Evolutionary conservation across 2,329 filamentous ascomycete genomes (phyloP), one percentile per base, ranked within the genome.

Genomic region (Pseudogymnoascus sp.): DNA sequence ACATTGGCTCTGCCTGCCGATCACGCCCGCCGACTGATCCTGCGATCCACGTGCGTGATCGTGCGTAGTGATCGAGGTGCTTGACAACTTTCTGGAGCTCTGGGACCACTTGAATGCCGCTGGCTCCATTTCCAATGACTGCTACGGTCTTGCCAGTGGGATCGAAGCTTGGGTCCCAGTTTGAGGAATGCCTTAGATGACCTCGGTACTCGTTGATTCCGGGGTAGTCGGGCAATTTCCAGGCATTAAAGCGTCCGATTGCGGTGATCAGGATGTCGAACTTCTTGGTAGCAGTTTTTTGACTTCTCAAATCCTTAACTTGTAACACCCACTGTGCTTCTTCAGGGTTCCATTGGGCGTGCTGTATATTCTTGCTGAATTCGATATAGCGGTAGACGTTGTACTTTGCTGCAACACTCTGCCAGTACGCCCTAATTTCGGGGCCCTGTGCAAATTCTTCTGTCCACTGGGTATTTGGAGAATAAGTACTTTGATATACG

Each of bases 381-480:
- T 79, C 78, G 1, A 84, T 73, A 59, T 81, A 79, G 34, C 81
- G 75, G 68, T 88, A 85, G 1, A 89, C 81, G 60, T 84, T 77
- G 69, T 89, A 80, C 65, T 89, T 87, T 6, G 75, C 74, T 0
- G 86, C 85, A 2, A 88, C 71, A 0, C 71, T 71, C 65, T 87
- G 79, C 84, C 85, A 85, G 68, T 91, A 91, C 14, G 82, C 78
- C 6, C 78, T 74, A 62, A 91, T 90, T 70, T 91, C 88, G 3
- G 74, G 70, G 0, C 87, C 87, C 37, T 82, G 81, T 0, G 87
- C 81, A 67, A 88, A 90, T 62, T 85, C 78, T 66, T 89, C 84
- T 0, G 79, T 79, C 88, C 88, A 91, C 65, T 88, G 77, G 0
- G 79, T 81, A 61, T 90, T 90, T 0, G 86, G 85, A 6, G 78